phyloP scores from a whole-genome alignment of 805 yeast genomes.

The Wickerhamiella bombiphila region DNA sequence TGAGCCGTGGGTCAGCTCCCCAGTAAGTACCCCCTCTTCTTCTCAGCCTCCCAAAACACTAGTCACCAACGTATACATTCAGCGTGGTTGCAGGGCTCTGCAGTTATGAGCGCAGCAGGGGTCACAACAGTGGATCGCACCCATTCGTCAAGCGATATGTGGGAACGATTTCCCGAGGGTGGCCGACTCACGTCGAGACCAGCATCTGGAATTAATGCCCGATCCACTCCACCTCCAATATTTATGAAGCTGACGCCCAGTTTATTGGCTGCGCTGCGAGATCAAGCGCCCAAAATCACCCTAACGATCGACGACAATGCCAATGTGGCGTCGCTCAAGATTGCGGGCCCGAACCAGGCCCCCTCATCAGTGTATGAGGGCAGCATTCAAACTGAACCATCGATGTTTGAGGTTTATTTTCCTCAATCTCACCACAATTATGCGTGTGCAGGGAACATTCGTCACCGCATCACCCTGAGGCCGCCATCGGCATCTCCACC shows the following conservation, averaged over 20 bases:
- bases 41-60: too few species aligned
- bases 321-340: neutral
- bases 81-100: too few species aligned
- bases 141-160: too few species aligned
- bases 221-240: too few species aligned
- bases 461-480: neutral
- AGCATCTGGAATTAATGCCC: too few species aligned
- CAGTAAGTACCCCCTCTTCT: too few species aligned
- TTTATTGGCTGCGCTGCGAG: conserved; percentile 6
- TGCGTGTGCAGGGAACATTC: neutral
- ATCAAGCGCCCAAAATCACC: neutral
- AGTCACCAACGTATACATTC: too few species aligned
- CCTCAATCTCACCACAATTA: neutral
- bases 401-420: neutral
- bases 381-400: neutral
- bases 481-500: neutral
- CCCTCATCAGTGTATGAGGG: conserved; percentile 1
- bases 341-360: conserved; percentile 1
- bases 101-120: too few species aligned
- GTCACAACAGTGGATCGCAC: too few species aligned
- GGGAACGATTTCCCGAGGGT: too few species aligned
- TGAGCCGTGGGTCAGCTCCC: too few species aligned
- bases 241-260: conserved; percentile 13
- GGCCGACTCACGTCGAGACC: too few species aligned
- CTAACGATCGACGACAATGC: neutral